Percentiles rank a stretch among this genome's conserved stretches.
Evolutionary conservation across 2,329 filamentous ascomycete genomes (phyloP).

Genomic region (Penicillium griseofulvum): DNA sequence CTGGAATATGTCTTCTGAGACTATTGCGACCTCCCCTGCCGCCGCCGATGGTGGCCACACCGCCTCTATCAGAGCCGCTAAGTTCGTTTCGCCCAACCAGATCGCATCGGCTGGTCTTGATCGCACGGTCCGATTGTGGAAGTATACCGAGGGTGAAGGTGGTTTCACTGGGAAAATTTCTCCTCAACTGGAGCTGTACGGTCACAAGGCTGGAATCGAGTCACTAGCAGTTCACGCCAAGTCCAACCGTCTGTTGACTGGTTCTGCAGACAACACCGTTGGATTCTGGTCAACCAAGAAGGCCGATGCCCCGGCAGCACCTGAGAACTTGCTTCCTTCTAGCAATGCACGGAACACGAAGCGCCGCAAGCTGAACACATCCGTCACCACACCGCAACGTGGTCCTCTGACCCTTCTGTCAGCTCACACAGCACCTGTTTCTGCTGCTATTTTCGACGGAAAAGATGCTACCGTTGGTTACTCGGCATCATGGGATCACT

Average conservation of each 20-base stretch:
- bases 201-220: conserved; percentile 73
- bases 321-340: conserved; percentile 65
- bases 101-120: conserved; percentile 82
- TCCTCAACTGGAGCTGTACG: conserved; percentile 77
- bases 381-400: conserved; percentile 63
- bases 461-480: conserved; percentile 85
- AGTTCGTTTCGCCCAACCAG: conserved; percentile 74
- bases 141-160: conserved; percentile 68
- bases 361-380: conserved; percentile 67
- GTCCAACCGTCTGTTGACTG: conserved; percentile 77
- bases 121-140: conserved; percentile 84
- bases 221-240: conserved; percentile 70
- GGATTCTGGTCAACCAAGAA: conserved; percentile 88
- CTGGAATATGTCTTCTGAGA: conserved; percentile 85
- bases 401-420: conserved; percentile 74
- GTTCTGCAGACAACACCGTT: conserved; percentile 76
- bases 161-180: conserved; percentile 62
- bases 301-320: conserved; percentile 70
- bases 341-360: conserved; percentile 65
- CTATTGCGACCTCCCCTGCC: conserved; percentile 72
- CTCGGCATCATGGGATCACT: conserved; percentile 87
- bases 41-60: conserved; percentile 69
- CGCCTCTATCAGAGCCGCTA: conserved; percentile 75
- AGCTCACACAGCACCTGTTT: conserved; percentile 71
- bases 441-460: conserved; percentile 79